These are phyloP conservation scores for Aureobasidium sp. DNA, from an alignment of 2,329 filamentous ascomycete species.

Conservation along the genomic window DNA sequence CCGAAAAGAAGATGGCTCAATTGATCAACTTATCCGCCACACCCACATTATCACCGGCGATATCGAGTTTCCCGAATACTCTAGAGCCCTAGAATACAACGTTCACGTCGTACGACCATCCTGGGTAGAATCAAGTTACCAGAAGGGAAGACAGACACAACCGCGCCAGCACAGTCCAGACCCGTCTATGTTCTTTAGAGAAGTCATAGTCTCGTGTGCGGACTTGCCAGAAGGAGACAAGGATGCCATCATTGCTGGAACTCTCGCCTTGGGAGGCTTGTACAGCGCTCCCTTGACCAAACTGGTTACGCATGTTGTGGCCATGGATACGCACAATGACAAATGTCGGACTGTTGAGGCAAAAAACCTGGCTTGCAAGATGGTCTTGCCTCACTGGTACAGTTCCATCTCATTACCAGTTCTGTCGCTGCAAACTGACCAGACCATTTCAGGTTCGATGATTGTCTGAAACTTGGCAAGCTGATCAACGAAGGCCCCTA, in stretches of 20 bases:
- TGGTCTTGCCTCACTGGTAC: conserved; percentile 85
- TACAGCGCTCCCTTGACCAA: conserved; percentile 66
- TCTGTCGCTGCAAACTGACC: not conserved
- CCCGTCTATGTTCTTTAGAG: conserved; percentile 80
- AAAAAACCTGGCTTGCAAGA: conserved; percentile 53
- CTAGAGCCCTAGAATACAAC: conserved; percentile 65
- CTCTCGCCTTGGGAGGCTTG: conserved; percentile 80
- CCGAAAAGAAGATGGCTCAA: conserved; percentile 34
- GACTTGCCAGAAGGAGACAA: conserved; percentile 81
- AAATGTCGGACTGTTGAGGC: conserved; percentile 50
- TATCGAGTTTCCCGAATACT: conserved; percentile 87
- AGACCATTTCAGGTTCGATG: conserved; percentile 59
- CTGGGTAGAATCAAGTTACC: conserved; percentile 70
- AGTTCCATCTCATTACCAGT: not conserved
- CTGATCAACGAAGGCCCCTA: conserved; percentile 87
- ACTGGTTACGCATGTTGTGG: conserved; percentile 81
- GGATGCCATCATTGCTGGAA: conserved; percentile 85
- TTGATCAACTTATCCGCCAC: conserved; percentile 39
- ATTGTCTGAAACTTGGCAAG: conserved; percentile 87
- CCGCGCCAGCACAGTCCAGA: conserved; percentile 85
- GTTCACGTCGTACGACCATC: conserved; percentile 75
- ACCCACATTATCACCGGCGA: conserved; percentile 67
- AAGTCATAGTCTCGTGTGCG: conserved; percentile 73
- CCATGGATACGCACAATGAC: conserved; percentile 65
- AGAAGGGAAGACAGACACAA: conserved; percentile 63